Percentiles rank a stretch among this genome's conserved stretches.
phyloP scores from a whole-genome alignment of 2,329 filamentous ascomycete species.

The Claviceps pazoutovae region DNA sequence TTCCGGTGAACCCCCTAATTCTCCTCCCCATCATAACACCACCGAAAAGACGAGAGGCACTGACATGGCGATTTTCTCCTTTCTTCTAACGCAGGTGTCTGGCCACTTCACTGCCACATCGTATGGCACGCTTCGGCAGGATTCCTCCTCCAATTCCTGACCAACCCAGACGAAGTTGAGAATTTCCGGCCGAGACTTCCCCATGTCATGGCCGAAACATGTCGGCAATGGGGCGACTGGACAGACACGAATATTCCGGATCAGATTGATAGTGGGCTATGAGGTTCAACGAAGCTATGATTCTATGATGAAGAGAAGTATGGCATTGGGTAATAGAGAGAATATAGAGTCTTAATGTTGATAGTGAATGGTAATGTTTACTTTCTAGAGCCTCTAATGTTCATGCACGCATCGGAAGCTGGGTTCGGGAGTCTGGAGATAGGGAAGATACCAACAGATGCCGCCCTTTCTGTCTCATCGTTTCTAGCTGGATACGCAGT shows the following conservation, averaged over 20 bases:
- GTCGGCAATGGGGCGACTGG: constrained; percentile 36
- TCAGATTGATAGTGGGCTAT: constrained; percentile 42
- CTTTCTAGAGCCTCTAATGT: too few relatives aligned
- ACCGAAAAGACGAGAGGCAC: background rate
- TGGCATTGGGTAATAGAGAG: too few relatives aligned
- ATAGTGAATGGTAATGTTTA: too few relatives aligned
- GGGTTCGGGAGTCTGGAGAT: too few relatives aligned
- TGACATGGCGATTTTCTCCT: background rate
- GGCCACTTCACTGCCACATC: constrained; percentile 42
- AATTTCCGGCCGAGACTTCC: constrained; percentile 25
- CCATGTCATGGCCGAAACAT: constrained; percentile 35
- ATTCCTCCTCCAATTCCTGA: constrained; percentile 37
- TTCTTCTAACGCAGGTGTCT: constrained; percentile 24
- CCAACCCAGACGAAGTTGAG: constrained; percentile 24
- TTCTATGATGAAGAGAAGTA: background rate
- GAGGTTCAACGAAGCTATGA: background rate
- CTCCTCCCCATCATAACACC: background rate
- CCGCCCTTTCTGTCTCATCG: too few relatives aligned
- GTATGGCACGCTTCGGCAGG: constrained; percentile 43
- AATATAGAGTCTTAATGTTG: too few relatives aligned
- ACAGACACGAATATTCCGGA: constrained; percentile 31
- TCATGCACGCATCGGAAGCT: too few relatives aligned
- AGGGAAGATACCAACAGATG: too few relatives aligned
- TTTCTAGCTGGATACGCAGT: too few relatives aligned
- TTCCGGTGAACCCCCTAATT: background rate